Evolutionary conservation across 805 yeast species (phyloP).

Genomic region (Candida krabiensis): DNA sequence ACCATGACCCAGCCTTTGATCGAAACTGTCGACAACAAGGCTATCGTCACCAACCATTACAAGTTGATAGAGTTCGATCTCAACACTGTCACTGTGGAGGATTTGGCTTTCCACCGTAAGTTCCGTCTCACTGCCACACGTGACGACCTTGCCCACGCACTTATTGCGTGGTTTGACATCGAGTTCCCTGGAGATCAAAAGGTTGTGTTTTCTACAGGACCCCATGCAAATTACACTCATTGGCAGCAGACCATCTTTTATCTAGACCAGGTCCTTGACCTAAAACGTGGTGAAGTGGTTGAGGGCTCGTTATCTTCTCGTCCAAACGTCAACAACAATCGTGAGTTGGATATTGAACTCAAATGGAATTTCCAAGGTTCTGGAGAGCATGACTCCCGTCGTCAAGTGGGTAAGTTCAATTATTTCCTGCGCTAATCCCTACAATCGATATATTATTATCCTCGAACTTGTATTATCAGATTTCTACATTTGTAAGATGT

Average conservation of each 20-base stretch:
- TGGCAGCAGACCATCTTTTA: conserved; percentile 99
- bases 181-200: conserved; percentile 74
- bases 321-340: conserved; percentile 77
- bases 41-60: conserved; percentile 71
- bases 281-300: conserved; percentile 73
- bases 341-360: conserved; percentile 86
- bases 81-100: conserved; percentile 82
- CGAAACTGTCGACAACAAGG: conserved; percentile 80
- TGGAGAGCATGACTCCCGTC: conserved; percentile 41
- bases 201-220: conserved; percentile 88
- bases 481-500: no score
- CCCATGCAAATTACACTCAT: conserved; percentile 91
- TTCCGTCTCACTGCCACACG: conserved; percentile 74
- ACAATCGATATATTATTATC: no score
- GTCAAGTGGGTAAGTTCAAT: conserved; percentile 57
- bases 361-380: conserved; percentile 52
- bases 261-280: conserved; percentile 73
- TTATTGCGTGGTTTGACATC: conserved; percentile 93
- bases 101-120: conserved; percentile 71
- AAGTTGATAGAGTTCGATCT: conserved; percentile 81
- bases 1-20: conserved; percentile 95
- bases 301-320: conserved; percentile 69
- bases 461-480: no score
- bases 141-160: conserved; percentile 82
- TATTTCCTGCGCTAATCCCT: conserved; percentile 76